Evolutionary conservation across 1,139 yeast genomes (phyloP).

Genomic region (Sugiyamaella neomexicana): DNA sequence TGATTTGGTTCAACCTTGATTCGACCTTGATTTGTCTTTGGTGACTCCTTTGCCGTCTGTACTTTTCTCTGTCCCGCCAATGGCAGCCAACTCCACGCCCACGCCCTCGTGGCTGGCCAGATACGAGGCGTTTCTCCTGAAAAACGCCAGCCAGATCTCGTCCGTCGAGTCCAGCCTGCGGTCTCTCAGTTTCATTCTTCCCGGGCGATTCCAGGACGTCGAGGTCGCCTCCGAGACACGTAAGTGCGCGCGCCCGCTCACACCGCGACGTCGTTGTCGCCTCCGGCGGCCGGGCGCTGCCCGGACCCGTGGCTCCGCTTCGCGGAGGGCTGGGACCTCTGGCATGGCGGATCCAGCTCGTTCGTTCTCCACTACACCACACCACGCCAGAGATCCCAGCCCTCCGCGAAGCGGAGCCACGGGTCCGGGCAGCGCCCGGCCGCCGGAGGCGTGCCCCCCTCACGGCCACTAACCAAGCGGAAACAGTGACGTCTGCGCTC

Average conservation of each 20-base stretch:
- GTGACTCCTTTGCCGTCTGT: too few relatives aligned
- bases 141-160: conserved; percentile 43
- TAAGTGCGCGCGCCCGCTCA: too few relatives aligned
- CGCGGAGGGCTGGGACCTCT: too few relatives aligned
- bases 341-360: too few relatives aligned
- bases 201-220: conserved; percentile 45
- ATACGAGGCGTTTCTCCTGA: conserved; percentile 38
- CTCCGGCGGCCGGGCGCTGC: not conserved
- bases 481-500: conserved; percentile 36
- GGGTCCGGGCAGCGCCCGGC: conserved; percentile 11
- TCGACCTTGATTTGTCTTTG: too few relatives aligned
- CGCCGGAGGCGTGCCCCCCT: conserved; percentile 4
- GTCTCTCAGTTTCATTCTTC: conserved; percentile 42
- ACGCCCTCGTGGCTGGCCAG: conserved; percentile 28
- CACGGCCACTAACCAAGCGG: not conserved
- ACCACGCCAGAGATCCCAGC: too few relatives aligned
- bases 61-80: not conserved
- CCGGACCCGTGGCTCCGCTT: too few relatives aligned
- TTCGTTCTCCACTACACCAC: too few relatives aligned
- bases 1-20: too few relatives aligned
- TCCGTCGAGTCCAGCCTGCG: conserved; percentile 43
- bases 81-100: not conserved
- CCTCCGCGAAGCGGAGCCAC: not conserved
- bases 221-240: conserved; percentile 41
- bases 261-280: too few relatives aligned